These are phyloP conservation scores for Teratosphaeriaceae sp. DNA, from an alignment of 2,329 filamentous ascomycete species.

Conservation along the genomic window DNA sequence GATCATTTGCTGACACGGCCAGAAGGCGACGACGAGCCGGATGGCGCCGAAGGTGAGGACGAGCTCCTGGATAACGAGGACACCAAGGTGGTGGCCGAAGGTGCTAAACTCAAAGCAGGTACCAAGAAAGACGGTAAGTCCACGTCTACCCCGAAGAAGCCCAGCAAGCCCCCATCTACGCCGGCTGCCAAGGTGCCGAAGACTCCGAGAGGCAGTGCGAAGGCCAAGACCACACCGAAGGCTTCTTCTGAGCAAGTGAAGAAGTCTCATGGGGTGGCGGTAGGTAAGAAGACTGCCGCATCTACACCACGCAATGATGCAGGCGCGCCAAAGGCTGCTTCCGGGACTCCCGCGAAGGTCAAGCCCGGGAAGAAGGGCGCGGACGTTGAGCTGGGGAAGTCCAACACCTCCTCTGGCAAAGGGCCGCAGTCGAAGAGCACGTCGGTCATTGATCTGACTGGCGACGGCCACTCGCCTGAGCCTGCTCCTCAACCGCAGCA, in stretches of 20 bases:
- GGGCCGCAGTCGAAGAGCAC: neutral
- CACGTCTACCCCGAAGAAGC: neutral
- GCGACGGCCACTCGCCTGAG: neutral
- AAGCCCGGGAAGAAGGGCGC: neutral
- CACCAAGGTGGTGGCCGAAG: constrained; percentile 3
- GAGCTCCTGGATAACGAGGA: constrained; percentile 16
- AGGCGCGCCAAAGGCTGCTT: too few species aligned
- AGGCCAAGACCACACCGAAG: constrained; percentile 4
- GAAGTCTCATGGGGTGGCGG: constrained; percentile 9
- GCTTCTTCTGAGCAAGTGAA: constrained; percentile 20
- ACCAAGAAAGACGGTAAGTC: constrained; percentile 9
- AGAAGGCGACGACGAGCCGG: neutral
- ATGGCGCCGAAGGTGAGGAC: constrained; percentile 18
- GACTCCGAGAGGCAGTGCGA: constrained; percentile 4
- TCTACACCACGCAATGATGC: neutral
- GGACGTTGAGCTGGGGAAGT: too few species aligned
- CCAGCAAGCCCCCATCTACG: too few species aligned
- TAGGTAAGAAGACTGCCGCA: neutral
- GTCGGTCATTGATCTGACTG: constrained; percentile 1
- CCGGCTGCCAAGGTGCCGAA: constrained; percentile 7
- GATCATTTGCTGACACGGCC: neutral
- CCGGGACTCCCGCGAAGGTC: too few species aligned
- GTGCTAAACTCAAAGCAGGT: constrained; percentile 25
- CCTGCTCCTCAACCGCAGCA: neutral
- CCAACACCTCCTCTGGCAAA: constrained; percentile 1